Evolutionary conservation across 768 basidiomycete genomes (phyloP).

Genomic region (Naganishia randhawae): DNA sequence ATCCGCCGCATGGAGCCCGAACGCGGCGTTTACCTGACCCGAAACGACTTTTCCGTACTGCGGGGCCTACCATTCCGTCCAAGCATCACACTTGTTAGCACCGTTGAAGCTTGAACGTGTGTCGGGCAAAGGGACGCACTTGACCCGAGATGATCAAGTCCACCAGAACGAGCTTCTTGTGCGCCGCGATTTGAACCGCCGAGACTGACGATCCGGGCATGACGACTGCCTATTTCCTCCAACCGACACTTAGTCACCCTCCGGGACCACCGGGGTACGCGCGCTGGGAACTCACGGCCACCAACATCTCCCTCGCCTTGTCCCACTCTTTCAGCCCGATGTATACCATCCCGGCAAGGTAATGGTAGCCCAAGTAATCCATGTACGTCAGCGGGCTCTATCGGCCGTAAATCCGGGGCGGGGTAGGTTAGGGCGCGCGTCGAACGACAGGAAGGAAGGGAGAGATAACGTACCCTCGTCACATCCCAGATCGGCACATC

Average conservation of each 20-base stretch:
- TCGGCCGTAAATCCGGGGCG: not conserved
- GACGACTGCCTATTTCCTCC: slow-evolving; percentile 15
- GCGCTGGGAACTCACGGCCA: slow-evolving; percentile 15
- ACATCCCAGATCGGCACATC: slow-evolving; percentile 4
- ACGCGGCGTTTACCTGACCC: not conserved
- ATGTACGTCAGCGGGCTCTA: slow-evolving; percentile 13
- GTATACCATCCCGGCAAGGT: slow-evolving; percentile 20
- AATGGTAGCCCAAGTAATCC: slow-evolving; percentile 26
- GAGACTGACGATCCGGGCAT: slow-evolving; percentile 13
- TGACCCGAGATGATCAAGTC: slow-evolving; percentile 26
- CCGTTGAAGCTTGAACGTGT: too few relatives aligned
- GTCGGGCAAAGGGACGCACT: slow-evolving; percentile 5
- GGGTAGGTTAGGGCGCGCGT: not conserved
- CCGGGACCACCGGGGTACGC: not conserved
- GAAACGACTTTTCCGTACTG: slow-evolving; percentile 19
- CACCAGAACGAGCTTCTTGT: slow-evolving; percentile 28
- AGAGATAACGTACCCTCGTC: not conserved
- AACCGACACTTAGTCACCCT: not conserved
- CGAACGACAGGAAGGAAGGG: not conserved
- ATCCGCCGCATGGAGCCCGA: slow-evolving; percentile 1
- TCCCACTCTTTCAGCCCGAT: slow-evolving; percentile 21
- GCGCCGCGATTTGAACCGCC: slow-evolving; percentile 24
- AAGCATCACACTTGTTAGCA: not conserved
- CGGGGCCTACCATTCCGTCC: not conserved
- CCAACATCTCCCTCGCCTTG: slow-evolving; percentile 24